These are phyloP conservation scores for Cyclotella distinguenda DNA, from an alignment of 108 stramenopile species.

Conservation along the genomic window DNA sequence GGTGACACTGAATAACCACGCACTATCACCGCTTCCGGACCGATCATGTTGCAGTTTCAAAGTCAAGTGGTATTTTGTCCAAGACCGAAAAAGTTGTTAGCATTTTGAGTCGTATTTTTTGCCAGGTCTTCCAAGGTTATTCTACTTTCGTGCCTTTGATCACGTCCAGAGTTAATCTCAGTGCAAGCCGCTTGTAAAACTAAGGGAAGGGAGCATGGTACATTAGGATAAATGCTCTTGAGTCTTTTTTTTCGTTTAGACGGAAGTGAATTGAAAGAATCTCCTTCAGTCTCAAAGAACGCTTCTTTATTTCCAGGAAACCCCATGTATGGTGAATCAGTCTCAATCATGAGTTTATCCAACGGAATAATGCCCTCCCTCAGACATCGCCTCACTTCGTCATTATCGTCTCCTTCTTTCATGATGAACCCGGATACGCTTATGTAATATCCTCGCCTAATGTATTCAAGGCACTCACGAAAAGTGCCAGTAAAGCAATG, in stretches of 20 bases:
- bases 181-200: slow-evolving; percentile 59
- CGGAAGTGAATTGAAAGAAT: slow-evolving; percentile 34
- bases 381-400: slow-evolving; percentile 57
- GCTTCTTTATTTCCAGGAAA: slow-evolving; percentile 57
- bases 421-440: slow-evolving; percentile 62
- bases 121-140: slow-evolving; percentile 50
- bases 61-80: neutral
- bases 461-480: slow-evolving; percentile 61
- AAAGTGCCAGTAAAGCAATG: slow-evolving; percentile 86
- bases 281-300: slow-evolving; percentile 58
- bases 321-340: slow-evolving; percentile 90
- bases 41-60: no score
- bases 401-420: slow-evolving; percentile 46
- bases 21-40: no score
- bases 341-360: slow-evolving; percentile 82
- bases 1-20: no score
- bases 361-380: slow-evolving; percentile 63
- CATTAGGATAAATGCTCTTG: slow-evolving; percentile 74
- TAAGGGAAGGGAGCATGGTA: slow-evolving; percentile 55
- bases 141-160: slow-evolving; percentile 16
- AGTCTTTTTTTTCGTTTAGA: slow-evolving; percentile 75
- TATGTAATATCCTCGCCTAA: slow-evolving; percentile 69
- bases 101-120: slow-evolving; percentile 49
- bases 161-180: slow-evolving; percentile 31
- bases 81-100: slow-evolving; percentile 58